Evolutionary conservation across 352 stramenopile genomes (phyloP), one percentile per base, ranked within the genome.

Genomic region (Phytophthora pini): DNA sequence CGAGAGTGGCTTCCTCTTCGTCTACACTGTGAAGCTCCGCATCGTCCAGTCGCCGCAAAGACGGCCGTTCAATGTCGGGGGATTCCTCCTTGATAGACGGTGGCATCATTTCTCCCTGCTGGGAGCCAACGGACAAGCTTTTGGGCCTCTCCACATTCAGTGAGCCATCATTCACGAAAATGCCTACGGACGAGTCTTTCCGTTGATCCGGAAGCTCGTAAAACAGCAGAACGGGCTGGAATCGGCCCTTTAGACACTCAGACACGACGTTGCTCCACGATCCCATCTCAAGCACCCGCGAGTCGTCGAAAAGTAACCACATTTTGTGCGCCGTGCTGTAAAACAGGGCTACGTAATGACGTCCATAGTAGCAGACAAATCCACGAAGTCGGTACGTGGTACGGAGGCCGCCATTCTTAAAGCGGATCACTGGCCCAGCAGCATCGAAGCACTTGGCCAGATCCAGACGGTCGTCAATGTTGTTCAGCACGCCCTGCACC

Each of bases 301-400:
- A 92, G 52, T 95, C 87, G 38, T 95, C 87, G 47, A 95, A 94
- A 31, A 95, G 77, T n/a, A 94, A 58, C 87, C 87, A 95, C 68
- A 89, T 89, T 46, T 93, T 89, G 73, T 95, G 87, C 8, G 87
- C 85, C 34, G 85, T 95, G 56, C 77, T 90, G 78, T 93, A 94
- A 47, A 95, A 95, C 3, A 94, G 64, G 12, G 87, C 84, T 36
- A 95, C 81, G 58, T 95, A 95, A 61, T 95, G 87, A 4, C 76
- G 79, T 1, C 87, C 87, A 49, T 95, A 95, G 61, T 95, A 95
- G 62, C 87, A 95, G 29, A 95, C 87, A 61, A 95, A 89, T 4
- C 87, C 87, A 11, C 82, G 82, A 49, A 95, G 72, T 10, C 84
- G 82, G 47, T 95, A 95, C 11, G 84, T 91, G 17, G 82, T 90